These are phyloP conservation scores for Gyromitra esculenta DNA, from an alignment of 2,329 filamentous ascomycete species.

Conservation along the genomic window DNA sequence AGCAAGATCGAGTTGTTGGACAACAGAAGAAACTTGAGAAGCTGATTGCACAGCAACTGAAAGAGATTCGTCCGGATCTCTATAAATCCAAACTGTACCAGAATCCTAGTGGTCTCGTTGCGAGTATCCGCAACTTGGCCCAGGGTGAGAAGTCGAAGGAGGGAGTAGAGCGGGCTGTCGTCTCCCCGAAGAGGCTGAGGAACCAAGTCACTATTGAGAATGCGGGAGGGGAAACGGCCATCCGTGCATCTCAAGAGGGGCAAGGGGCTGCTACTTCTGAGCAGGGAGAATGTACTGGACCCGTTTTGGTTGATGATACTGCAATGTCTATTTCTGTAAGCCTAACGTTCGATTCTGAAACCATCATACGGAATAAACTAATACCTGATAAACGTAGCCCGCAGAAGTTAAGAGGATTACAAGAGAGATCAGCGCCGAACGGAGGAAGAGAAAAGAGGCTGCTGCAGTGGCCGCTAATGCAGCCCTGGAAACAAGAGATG, in stretches of 20 bases:
- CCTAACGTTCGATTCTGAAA: background rate
- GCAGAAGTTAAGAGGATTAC: slow-evolving; percentile 55
- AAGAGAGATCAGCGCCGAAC: slow-evolving; percentile 54
- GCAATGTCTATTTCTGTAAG: slow-evolving; percentile 52
- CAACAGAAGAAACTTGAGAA: slow-evolving; percentile 51
- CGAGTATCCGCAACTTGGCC: background rate
- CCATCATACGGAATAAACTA: background rate
- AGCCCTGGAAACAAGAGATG: slow-evolving; percentile 10
- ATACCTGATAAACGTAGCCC: slow-evolving; percentile 35
- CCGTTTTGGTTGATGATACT: slow-evolving; percentile 40
- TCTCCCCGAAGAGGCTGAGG: background rate
- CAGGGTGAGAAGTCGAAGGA: slow-evolving; percentile 1
- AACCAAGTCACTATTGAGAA: slow-evolving; percentile 24
- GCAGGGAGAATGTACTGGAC: background rate
- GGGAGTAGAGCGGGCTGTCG: slow-evolving; percentile 16
- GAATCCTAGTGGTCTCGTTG: slow-evolving; percentile 2
- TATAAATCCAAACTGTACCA: slow-evolving; percentile 5
- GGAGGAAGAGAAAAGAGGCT: slow-evolving; percentile 52
- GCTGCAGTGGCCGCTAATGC: slow-evolving; percentile 10
- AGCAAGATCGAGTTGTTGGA: slow-evolving; percentile 35
- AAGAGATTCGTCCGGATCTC: slow-evolving; percentile 47
- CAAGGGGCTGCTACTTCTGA: background rate
- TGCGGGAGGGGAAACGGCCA: background rate
- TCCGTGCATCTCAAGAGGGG: slow-evolving; percentile 4
- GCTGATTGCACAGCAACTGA: slow-evolving; percentile 47